These are phyloP conservation scores for Neonectria ditissima DNA, from an alignment of 2,329 filamentous ascomycete genomes.

Conservation along the genomic window DNA sequence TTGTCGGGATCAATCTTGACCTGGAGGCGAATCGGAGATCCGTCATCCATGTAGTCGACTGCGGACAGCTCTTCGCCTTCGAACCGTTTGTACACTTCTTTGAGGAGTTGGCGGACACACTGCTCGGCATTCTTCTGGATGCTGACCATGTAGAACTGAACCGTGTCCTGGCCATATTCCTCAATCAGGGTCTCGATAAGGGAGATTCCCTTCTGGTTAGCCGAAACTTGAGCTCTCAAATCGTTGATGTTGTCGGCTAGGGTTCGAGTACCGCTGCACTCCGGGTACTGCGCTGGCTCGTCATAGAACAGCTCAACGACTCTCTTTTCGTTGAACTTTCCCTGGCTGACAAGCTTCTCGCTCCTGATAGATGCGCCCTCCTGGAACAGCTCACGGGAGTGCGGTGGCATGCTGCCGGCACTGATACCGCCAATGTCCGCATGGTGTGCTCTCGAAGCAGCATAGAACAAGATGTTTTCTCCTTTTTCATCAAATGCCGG, in stretches of 20 bases:
- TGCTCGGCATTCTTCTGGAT: constrained; percentile 85
- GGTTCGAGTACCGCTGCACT: constrained; percentile 82
- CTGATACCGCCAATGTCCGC: constrained; percentile 88
- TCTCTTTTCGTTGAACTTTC: constrained; percentile 81
- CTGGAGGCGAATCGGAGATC: constrained; percentile 79
- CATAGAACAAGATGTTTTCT: constrained; percentile 83
- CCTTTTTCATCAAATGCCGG: constrained; percentile 76
- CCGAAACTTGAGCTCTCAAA: constrained; percentile 84
- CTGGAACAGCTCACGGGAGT: constrained; percentile 73
- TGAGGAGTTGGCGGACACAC: constrained; percentile 79
- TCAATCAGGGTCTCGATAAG: constrained; percentile 80
- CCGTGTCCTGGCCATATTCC: constrained; percentile 81
- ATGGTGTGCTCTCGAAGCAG: constrained; percentile 83
- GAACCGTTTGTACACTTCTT: constrained; percentile 76
- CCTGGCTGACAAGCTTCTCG: constrained; percentile 79
- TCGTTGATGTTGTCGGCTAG: constrained; percentile 86
- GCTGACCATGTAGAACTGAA: constrained; percentile 85
- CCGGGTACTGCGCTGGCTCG: constrained; percentile 79
- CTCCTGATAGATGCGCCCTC: constrained; percentile 73
- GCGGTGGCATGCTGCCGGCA: constrained; percentile 84
- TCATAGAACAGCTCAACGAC: constrained; percentile 79
- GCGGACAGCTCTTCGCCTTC: constrained; percentile 77
- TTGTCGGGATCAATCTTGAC: constrained; percentile 80
- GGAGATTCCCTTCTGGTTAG: constrained; percentile 88
- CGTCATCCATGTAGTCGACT: constrained; percentile 87